Evolutionary conservation across 2,329 filamentous ascomycete species (phyloP).

Genomic region (Diplodia seriata): DNA sequence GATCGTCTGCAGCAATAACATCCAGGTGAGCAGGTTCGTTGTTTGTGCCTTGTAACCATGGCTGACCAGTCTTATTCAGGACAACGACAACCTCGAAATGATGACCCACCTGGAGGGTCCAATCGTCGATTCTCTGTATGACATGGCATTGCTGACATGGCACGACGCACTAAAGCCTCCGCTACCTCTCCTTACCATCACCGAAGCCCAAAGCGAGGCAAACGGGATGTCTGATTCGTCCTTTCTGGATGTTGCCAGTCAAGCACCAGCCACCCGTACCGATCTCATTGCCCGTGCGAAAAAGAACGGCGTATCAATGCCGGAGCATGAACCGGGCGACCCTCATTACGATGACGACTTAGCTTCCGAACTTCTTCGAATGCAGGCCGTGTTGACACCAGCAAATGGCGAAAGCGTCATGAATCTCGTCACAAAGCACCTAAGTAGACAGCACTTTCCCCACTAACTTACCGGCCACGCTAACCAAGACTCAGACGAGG

Average conservation of each 20-base stretch:
- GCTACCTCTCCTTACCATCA: conserved; percentile 62
- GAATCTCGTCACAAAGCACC: conserved; percentile 67
- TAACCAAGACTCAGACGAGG: conserved; percentile 53
- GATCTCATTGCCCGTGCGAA: conserved; percentile 10
- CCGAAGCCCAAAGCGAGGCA: conserved; percentile 49
- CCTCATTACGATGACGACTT: conserved; percentile 71
- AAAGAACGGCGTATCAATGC: conserved; percentile 10
- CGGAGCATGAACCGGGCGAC: conserved; percentile 63
- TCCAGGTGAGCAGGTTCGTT: conserved; percentile 52
- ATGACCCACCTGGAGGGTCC: conserved; percentile 77
- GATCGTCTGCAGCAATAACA: conserved; percentile 78
- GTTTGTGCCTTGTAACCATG: neutral
- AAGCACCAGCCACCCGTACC: conserved; percentile 3
- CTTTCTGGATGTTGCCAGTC: conserved; percentile 42
- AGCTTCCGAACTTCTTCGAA: conserved; percentile 65
- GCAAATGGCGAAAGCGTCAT: conserved; percentile 60
- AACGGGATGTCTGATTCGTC: conserved; percentile 41
- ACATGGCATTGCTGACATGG: conserved; percentile 77
- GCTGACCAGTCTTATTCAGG: conserved; percentile 38
- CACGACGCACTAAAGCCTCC: conserved; percentile 66
- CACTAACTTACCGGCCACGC: neutral
- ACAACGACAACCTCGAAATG: conserved; percentile 85
- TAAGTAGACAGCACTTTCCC: conserved; percentile 55
- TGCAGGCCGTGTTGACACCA: conserved; percentile 64
- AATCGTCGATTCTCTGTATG: conserved; percentile 78